These are phyloP conservation scores for Coemansia sp. DNA, from an alignment of 192 early-diverging fungal species.

Conservation along the genomic window DNA sequence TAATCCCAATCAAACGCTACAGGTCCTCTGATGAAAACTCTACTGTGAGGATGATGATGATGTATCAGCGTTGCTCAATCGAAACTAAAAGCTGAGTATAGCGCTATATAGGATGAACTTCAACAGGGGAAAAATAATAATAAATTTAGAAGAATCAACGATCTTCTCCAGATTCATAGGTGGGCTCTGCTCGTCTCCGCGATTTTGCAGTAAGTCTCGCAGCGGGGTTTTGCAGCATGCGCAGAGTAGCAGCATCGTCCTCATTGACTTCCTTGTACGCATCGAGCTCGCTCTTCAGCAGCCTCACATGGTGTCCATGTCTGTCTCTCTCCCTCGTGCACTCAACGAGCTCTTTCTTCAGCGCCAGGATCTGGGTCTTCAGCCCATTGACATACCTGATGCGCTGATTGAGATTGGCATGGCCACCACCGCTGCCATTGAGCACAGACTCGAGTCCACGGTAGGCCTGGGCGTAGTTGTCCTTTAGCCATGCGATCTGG, in stretches of 20 bases:
- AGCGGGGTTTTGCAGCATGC: slow-evolving; percentile 6
- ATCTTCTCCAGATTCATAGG: slow-evolving; percentile 10
- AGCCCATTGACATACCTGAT: slow-evolving; percentile 48
- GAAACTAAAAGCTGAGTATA: too few species aligned
- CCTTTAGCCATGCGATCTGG: slow-evolving; percentile 53
- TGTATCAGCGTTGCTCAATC: too few species aligned
- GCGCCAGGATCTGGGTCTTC: slow-evolving; percentile 37
- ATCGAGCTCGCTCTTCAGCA: slow-evolving; percentile 44
- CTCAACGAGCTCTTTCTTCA: slow-evolving; percentile 50
- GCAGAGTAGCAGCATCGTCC: slow-evolving; percentile 20
- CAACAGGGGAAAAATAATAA: not conserved
- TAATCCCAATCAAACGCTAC: too few species aligned
- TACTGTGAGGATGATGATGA: too few species aligned
- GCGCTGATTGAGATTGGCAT: slow-evolving; percentile 45
- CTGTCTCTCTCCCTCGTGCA: slow-evolving; percentile 31
- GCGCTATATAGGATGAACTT: not conserved
- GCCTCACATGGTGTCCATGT: slow-evolving; percentile 16
- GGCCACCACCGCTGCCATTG: slow-evolving; percentile 22
- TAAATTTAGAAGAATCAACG: slow-evolving; percentile 12
- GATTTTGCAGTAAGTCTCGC: not conserved
- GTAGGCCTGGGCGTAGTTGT: slow-evolving; percentile 47
- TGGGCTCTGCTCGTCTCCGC: not conserved
- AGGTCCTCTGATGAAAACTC: too few species aligned
- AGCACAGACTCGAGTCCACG: slow-evolving; percentile 38
- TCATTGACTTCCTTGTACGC: slow-evolving; percentile 51